Conservation (phyloP, 192 early-diverging fungal genomes). For the Backusella luteola region DNA sequence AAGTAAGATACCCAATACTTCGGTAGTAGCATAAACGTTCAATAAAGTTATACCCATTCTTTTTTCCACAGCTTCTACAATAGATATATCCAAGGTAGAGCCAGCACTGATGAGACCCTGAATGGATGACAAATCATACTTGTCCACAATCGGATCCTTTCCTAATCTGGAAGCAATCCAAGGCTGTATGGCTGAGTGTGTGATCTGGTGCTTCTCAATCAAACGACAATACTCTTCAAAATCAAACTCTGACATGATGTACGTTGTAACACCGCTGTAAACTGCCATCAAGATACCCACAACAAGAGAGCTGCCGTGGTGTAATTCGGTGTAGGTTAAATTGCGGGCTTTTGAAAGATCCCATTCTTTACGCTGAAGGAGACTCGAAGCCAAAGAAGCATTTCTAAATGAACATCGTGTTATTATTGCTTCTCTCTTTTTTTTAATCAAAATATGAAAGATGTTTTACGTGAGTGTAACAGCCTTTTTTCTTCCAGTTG, state of each 20-base stretch:
- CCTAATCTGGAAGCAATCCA: slow-evolving; percentile 61
- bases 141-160: slow-evolving; percentile 25
- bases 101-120: neutral
- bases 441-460: neutral
- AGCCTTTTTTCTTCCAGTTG: slow-evolving; percentile 28
- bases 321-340: neutral
- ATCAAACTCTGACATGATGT: slow-evolving; percentile 55
- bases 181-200: slow-evolving; percentile 57
- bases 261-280: neutral
- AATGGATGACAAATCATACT: slow-evolving; percentile 36
- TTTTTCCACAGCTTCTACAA: neutral
- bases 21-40: slow-evolving; percentile 9
- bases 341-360: neutral
- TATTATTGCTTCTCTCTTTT: too few relatives aligned
- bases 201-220: slow-evolving; percentile 59
- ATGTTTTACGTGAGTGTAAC: slow-evolving; percentile 26
- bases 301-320: slow-evolving; percentile 1
- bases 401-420: slow-evolving; percentile 3
- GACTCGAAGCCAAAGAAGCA: neutral
- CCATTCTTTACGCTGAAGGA: neutral
- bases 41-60: neutral
- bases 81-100: neutral
- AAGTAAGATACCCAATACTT: neutral
- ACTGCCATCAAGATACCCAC: neutral
- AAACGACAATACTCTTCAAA: slow-evolving; percentile 43